Percentiles rank a stretch among this genome's conserved stretches.
Conservation (phyloP, 768 basidiomycete genomes). For the Tylopilus vinaceipallidus region DNA sequence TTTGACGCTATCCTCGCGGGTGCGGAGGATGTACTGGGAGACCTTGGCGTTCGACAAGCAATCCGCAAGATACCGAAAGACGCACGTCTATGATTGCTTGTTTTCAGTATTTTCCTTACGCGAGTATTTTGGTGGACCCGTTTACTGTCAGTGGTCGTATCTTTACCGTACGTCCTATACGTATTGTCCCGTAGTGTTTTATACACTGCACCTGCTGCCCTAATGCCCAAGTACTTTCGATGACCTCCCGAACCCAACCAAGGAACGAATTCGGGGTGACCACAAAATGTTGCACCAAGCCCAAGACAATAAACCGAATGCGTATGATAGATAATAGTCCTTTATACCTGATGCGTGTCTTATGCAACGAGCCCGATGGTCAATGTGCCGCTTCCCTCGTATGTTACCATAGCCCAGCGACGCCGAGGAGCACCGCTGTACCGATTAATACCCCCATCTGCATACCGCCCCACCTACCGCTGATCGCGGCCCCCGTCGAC, state of each 20-base stretch:
- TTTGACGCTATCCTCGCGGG: constrained; percentile 86
- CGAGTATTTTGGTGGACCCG: background rate
- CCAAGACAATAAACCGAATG: constrained; percentile 4
- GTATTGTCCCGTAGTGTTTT: constrained; percentile 1
- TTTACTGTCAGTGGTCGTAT: background rate
- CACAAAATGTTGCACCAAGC: background rate
- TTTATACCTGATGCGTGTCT: background rate
- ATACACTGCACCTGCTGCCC: constrained; percentile 6
- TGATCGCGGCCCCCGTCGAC: constrained; percentile 1
- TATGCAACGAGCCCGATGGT: constrained; percentile 2
- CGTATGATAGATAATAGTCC: constrained; percentile 13
- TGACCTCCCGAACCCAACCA: background rate
- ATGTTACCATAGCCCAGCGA: constrained; percentile 12
- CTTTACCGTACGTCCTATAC: background rate
- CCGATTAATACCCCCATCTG: constrained; percentile 3
- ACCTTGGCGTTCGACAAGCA: constrained; percentile 72
- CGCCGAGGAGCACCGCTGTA: constrained; percentile 3
- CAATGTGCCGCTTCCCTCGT: background rate
- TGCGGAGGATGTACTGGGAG: constrained; percentile 70
- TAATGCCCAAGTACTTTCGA: background rate
- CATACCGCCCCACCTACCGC: background rate
- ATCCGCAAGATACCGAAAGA: constrained; percentile 65
- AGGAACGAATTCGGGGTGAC: background rate
- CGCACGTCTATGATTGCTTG: constrained; percentile 37
- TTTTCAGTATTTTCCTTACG: background rate